phyloP scores from a whole-genome alignment of 768 basidiomycete genomes.

The Clavaria fumosa region DNA sequence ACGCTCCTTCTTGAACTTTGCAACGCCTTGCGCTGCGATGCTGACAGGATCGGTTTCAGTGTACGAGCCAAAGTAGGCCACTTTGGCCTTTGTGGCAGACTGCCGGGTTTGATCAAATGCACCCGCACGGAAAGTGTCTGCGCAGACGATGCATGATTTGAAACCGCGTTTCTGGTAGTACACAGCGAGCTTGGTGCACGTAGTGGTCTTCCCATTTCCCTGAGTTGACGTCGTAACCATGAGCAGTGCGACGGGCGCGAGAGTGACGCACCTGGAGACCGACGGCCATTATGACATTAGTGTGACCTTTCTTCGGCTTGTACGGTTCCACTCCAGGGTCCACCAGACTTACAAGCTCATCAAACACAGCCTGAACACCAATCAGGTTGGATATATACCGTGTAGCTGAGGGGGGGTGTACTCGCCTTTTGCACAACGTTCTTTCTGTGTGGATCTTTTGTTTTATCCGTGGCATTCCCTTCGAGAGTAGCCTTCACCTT shows the following conservation, averaged over 20 bases:
- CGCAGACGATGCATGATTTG: constrained; percentile 94
- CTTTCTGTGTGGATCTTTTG: constrained; percentile 70
- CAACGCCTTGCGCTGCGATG: constrained; percentile 87
- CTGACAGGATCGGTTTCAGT: constrained; percentile 97
- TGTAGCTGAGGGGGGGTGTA: too few species aligned
- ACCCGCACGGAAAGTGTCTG: constrained; percentile 98
- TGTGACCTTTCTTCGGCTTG: constrained; percentile 89
- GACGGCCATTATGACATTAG: constrained; percentile 95
- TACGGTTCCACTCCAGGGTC: constrained; percentile 94
- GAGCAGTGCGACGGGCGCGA: not conserved
- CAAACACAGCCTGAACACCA: constrained; percentile 67
- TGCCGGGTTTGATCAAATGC: constrained; percentile 99
- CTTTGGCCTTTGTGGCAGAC: constrained; percentile 96
- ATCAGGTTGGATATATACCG: not conserved
- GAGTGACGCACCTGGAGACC: constrained; percentile 60
- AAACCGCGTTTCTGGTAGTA: constrained; percentile 95
- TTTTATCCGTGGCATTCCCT: constrained; percentile 42
- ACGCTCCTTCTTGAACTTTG: constrained; percentile 95
- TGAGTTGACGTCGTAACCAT: constrained; percentile 17
- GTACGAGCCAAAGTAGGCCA: constrained; percentile 97
- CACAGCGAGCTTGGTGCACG: constrained; percentile 96
- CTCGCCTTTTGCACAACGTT: constrained; percentile 83
- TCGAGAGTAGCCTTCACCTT: constrained; percentile 80
- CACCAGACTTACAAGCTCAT: constrained; percentile 88
- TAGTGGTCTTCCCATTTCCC: constrained; percentile 98